phyloP scores from a whole-genome alignment of 192 early-diverging fungal species.

The Piromyces sp. region DNA sequence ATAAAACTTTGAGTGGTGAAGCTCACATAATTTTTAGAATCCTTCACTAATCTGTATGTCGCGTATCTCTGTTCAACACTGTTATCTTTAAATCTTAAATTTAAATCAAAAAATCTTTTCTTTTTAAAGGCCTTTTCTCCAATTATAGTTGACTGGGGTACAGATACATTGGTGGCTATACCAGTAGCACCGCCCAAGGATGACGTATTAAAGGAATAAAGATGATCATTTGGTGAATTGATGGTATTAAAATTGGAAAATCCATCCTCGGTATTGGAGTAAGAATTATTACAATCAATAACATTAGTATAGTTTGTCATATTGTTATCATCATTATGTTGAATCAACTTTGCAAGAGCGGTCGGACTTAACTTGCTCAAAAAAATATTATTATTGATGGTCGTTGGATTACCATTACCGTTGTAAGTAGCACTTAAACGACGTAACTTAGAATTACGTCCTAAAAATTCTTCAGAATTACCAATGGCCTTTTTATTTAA shows the following conservation, averaged over 20 bases:
- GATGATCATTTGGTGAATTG: too few species aligned
- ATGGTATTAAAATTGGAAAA: too few species aligned
- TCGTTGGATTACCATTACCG: too few species aligned
- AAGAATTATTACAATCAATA: too few species aligned
- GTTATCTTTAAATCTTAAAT: background rate
- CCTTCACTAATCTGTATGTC: background rate
- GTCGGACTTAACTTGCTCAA: too few species aligned
- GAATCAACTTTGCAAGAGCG: too few species aligned
- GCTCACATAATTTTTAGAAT: background rate
- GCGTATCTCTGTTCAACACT: background rate
- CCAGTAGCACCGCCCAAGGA: too few species aligned
- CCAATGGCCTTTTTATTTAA: background rate
- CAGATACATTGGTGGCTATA: background rate
- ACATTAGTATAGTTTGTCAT: too few species aligned
- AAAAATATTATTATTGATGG: too few species aligned
- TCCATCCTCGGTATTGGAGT: too few species aligned
- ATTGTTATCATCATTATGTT: too few species aligned
- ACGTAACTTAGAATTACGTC: background rate
- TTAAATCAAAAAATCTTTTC: background rate
- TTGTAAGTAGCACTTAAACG: background rate
- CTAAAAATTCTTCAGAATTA: background rate
- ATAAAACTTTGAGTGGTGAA: background rate
- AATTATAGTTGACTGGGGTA: background rate
- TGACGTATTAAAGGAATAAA: too few species aligned
- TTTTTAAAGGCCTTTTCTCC: background rate